Percentiles rank a stretch among this genome's conserved stretches.
These are phyloP conservation scores for Trametes gibbosa DNA, from an alignment of 768 basidiomycete species.

Conservation along the genomic window DNA sequence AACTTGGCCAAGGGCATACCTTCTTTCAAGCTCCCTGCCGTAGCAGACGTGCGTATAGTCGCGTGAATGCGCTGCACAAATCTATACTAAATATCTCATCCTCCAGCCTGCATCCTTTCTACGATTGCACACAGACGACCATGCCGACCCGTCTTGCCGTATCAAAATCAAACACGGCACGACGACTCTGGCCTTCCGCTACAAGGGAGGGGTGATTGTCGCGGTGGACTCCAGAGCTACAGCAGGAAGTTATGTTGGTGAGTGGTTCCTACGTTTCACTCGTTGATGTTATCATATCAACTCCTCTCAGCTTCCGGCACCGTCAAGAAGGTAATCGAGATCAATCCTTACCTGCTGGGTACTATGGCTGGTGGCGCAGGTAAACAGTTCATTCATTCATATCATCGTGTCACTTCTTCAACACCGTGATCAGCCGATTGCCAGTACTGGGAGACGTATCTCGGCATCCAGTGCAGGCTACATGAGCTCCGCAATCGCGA, in stretches of 20 bases:
- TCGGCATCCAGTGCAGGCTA: slow-evolving; percentile 95
- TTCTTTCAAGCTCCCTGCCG: slow-evolving; percentile 66
- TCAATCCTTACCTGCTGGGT: slow-evolving; percentile 97
- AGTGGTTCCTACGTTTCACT: slow-evolving; percentile 24
- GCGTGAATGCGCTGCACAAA: not conserved
- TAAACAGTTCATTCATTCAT: slow-evolving; percentile 32
- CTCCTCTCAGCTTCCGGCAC: slow-evolving; percentile 78
- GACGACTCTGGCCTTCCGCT: slow-evolving; percentile 96
- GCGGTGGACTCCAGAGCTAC: slow-evolving; percentile 99
- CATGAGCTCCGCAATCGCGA: slow-evolving; percentile 96
- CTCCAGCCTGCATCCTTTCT: slow-evolving; percentile 86
- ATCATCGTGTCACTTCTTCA: not conserved
- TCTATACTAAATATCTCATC: not conserved
- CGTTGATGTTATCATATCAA: not conserved
- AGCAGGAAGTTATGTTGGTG: slow-evolving; percentile 95
- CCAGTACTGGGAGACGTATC: slow-evolving; percentile 98
- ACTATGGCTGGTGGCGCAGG: slow-evolving; percentile 99
- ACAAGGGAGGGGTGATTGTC: slow-evolving; percentile 96
- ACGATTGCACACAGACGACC: slow-evolving; percentile 92
- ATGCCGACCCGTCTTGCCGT: slow-evolving; percentile 87
- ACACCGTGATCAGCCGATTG: slow-evolving; percentile 66
- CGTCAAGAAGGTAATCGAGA: slow-evolving; percentile 99
- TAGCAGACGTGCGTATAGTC: slow-evolving; percentile 64
- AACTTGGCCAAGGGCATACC: slow-evolving; percentile 69
- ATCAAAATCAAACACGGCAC: slow-evolving; percentile 99